A percentile compares a stretch with the other conserved stretches of the same genome.
phyloP scores from a whole-genome alignment of 371 early-diverging fungal genomes.

The Funneliformis caledonium region DNA sequence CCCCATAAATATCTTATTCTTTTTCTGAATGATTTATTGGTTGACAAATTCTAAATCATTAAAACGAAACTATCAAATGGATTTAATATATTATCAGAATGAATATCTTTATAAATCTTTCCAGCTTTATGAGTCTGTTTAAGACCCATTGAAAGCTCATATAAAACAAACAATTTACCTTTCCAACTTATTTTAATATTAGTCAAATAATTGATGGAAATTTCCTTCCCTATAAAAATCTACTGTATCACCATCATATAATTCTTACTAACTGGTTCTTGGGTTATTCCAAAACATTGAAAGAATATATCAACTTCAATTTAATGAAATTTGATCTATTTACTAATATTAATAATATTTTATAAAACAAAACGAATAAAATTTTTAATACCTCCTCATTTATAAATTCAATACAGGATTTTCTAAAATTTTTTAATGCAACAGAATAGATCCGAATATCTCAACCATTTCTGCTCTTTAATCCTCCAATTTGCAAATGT shows the following conservation, averaged over 20 bases:
- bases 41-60: neutral
- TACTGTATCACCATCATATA: conserved; percentile 19
- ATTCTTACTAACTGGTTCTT: neutral
- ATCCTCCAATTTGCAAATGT: neutral
- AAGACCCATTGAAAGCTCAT: neutral
- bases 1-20: neutral
- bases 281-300: neutral
- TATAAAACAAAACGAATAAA: neutral
- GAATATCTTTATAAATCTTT: neutral
- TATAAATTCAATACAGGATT: too few species aligned
- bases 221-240: neutral
- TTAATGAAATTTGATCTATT: neutral
- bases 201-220: neutral
- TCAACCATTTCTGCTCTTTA: neutral
- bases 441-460: neutral
- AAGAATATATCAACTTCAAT: neutral
- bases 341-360: neutral
- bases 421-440: neutral
- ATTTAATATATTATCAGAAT: conserved; percentile 2
- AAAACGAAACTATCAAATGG: neutral
- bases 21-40: neutral
- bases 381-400: neutral
- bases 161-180: neutral
- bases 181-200: neutral
- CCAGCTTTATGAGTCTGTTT: neutral